Evolutionary conservation across 108 stramenopile genomes (phyloP).

Genomic region (Cyclotella cryptica): DNA sequence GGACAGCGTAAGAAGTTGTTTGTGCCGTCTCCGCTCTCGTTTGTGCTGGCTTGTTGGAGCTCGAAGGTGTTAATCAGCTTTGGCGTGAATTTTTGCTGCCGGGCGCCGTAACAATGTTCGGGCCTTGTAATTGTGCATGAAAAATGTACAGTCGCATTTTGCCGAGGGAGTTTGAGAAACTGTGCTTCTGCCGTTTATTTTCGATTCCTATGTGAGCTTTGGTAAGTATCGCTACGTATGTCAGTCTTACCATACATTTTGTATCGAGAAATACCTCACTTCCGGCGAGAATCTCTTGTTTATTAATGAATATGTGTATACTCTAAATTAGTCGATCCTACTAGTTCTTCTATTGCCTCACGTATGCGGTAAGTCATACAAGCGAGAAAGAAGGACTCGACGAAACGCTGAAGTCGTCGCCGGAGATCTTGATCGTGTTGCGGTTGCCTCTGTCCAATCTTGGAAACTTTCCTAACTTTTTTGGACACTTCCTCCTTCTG

Average conservation of each 20-base stretch:
- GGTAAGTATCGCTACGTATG: background rate
- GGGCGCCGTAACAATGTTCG: background rate
- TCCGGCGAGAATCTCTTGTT: background rate
- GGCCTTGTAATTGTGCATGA: background rate
- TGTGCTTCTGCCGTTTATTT: slow-evolving; percentile 5
- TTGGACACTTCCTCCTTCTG: too few species aligned
- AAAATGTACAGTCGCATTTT: background rate
- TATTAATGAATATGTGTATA: background rate
- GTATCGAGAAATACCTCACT: background rate
- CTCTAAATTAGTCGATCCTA: background rate
- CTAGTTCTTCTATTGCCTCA: background rate
- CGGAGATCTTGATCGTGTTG: background rate
- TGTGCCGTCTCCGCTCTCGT: too few species aligned
- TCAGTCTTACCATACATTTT: slow-evolving; percentile 4
- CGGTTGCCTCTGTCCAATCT: too few species aligned
- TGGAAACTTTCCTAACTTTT: too few species aligned
- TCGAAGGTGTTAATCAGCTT: too few species aligned
- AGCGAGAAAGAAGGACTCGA: background rate
- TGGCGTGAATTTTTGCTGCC: background rate
- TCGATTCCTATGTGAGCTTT: background rate
- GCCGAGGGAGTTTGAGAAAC: background rate
- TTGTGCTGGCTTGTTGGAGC: too few species aligned
- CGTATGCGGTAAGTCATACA: background rate
- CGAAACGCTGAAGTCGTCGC: background rate
- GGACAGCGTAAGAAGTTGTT: too few species aligned